Percentiles rank a stretch among this genome's conserved stretches.
These are phyloP conservation scores for Hypoxylon perforatum DNA, from an alignment of 495 filamentous ascomycete species.

Conservation along the genomic window DNA sequence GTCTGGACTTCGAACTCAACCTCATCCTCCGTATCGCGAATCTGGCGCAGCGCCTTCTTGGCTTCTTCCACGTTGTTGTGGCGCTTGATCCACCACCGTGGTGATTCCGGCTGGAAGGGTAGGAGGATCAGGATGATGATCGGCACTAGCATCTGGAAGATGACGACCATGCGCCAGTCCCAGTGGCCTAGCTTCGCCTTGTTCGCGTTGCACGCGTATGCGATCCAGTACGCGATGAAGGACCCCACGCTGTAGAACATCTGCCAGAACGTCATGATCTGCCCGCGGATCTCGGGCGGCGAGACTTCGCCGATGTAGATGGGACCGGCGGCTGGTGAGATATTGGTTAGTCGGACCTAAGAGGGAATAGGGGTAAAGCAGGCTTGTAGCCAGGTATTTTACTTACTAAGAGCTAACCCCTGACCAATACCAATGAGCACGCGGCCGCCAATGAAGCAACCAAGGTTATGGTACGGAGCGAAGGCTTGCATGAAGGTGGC, in stretches of 20 bases:
- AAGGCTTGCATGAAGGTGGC: conserved; percentile 73
- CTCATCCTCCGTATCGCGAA: conserved; percentile 68
- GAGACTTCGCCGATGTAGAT: conserved; percentile 73
- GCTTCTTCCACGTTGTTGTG: conserved; percentile 66
- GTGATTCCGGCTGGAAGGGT: conserved; percentile 68
- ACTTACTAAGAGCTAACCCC: conserved; percentile 71
- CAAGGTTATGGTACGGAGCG: conserved; percentile 64
- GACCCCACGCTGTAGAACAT: conserved; percentile 73
- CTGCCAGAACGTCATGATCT: conserved; percentile 76
- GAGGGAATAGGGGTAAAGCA: background rate
- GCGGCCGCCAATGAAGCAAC: conserved; percentile 69
- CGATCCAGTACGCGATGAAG: conserved; percentile 71
- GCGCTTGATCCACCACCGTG: conserved; percentile 68
- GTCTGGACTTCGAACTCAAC: conserved; percentile 67
- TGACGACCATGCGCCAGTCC: conserved; percentile 72
- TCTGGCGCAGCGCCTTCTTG: conserved; percentile 56
- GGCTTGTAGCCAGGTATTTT: background rate
- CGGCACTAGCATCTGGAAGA: conserved; percentile 70
- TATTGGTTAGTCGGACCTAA: conserved; percentile 21
- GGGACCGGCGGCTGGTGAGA: conserved; percentile 55
- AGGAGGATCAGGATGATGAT: conserved; percentile 62
- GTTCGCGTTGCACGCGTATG: conserved; percentile 66
- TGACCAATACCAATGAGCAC: conserved; percentile 73
- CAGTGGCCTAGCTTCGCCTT: conserved; percentile 64
- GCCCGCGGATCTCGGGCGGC: conserved; percentile 67